Base-by-base conservation (phyloP, 352 stramenopile species). In the Globisporangium canariense region DNA sequence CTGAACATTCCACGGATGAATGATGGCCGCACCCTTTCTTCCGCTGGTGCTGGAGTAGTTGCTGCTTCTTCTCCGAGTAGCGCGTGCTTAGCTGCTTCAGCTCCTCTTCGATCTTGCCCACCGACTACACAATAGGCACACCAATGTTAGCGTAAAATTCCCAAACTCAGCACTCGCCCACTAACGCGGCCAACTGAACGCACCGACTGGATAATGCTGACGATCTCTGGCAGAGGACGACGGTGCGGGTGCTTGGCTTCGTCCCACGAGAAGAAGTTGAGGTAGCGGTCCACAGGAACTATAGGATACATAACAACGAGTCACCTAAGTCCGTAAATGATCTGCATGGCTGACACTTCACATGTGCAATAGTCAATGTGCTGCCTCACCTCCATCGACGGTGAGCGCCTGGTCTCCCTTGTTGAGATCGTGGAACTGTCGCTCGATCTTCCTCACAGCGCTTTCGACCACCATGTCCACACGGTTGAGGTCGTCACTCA, bases 191-290 rank as follows among this genome's bases (percentile, higher is more conserved):
- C 52, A 46, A 8, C 9, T 30, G 4, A 25, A 64, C 75, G 54
- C 66, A 97, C 93, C 60, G 86, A 82, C 41, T 98, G 90, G 69
- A 99, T 98, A 59, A 98, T 90, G 62, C 78, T 88, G 10, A 99
- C 96, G 52, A 99, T 94, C 63, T 98, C 94, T 30, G 97, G 96
- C 25, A 99, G 76, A n/a, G 96, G 94, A 59, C 97, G 89, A 54
- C 97, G 91, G 75, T 99, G 97, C 30, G 86, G 89, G 67, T 99
- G 98, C 71, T 99, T 99, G 50, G 97, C 96, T 66, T 98, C 97
- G 71, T 99, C 97, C 97, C 97, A 99, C 47, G 94, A 96, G 74
- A 99, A 99, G 76, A 97, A 96, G 71, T 98, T 89, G 63, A 99
- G 83, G 77, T 99, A 99, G 50, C 93, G 87, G 58, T 94, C 86